These are phyloP conservation scores for Cryptosporidium viatorum DNA, from an alignment of 169 alveolate genomes.

Conservation along the genomic window DNA sequence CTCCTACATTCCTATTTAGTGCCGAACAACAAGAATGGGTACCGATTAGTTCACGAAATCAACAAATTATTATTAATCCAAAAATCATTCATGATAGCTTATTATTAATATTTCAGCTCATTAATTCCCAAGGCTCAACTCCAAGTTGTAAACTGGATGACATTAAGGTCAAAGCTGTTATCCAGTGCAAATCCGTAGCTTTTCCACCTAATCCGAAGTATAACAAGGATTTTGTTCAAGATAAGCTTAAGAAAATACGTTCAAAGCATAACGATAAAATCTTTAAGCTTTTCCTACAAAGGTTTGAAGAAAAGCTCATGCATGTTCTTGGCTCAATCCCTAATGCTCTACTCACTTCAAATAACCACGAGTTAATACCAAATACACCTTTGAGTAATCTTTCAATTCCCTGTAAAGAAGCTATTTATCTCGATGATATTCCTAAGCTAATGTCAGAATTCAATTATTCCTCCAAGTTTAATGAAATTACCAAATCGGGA, in stretches of 20 bases:
- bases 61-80: slow-evolving; percentile 17
- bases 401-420: slow-evolving; percentile 55
- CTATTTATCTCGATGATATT: slow-evolving; percentile 30
- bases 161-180: not conserved
- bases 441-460: slow-evolving; percentile 16
- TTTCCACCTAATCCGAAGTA: slow-evolving; percentile 26
- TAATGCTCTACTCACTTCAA: slow-evolving; percentile 4
- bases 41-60: slow-evolving; percentile 11
- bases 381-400: slow-evolving; percentile 18
- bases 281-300: not conserved
- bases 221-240: not conserved
- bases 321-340: not conserved
- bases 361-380: not conserved
- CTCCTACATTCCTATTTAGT: slow-evolving; percentile 28
- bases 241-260: not conserved
- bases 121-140: not conserved
- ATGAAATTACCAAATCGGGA: not conserved
- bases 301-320: slow-evolving; percentile 5
- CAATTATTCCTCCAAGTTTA: not conserved
- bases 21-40: slow-evolving; percentile 27
- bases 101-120: slow-evolving; percentile 13
- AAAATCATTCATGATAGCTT: slow-evolving; percentile 9
- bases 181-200: slow-evolving; percentile 23
- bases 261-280: not conserved
- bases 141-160: slow-evolving; percentile 13